Evolutionary conservation across 1,284 basidiomycete species (phyloP).

Genomic region (Sphaerobolus stellatus): DNA sequence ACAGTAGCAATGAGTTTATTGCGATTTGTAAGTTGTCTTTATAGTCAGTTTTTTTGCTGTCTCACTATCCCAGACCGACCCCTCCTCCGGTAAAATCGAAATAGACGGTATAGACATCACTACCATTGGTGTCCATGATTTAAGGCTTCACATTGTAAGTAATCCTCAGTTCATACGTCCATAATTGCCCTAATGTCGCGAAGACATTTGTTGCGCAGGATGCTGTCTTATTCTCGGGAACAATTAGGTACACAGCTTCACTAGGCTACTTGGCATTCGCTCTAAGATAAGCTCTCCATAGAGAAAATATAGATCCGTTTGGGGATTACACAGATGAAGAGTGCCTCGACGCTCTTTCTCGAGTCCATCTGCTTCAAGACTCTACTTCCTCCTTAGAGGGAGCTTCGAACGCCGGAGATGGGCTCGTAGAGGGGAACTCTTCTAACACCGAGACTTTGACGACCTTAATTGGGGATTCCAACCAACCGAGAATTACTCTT

Average conservation of each 20-base stretch:
- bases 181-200: too few species aligned
- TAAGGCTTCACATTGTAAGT: slow-evolving; percentile 25
- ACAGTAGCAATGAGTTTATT: slow-evolving; percentile 18
- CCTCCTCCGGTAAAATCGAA: slow-evolving; percentile 16
- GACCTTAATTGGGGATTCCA: slow-evolving; percentile 1
- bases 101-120: slow-evolving; percentile 28
- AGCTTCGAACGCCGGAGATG: slow-evolving; percentile 2
- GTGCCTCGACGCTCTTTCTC: slow-evolving; percentile 13
- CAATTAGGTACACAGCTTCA: too few species aligned
- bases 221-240: slow-evolving; percentile 14
- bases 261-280: background rate
- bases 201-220: slow-evolving; percentile 16
- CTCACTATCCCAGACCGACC: too few species aligned
- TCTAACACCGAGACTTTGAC: slow-evolving; percentile 2
- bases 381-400: background rate
- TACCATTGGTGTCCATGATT: slow-evolving; percentile 29
- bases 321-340: slow-evolving; percentile 14
- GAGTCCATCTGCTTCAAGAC: slow-evolving; percentile 14
- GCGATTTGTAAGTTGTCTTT: slow-evolving; percentile 13
- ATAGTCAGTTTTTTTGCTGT: too few species aligned
- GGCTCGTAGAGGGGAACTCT: background rate
- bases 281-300: background rate
- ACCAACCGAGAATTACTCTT: slow-evolving; percentile 6
- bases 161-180: too few species aligned
- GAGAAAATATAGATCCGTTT: slow-evolving; percentile 18